Conservation (phyloP, 306 rosid genomes). For the Vigna mungo region DNA sequence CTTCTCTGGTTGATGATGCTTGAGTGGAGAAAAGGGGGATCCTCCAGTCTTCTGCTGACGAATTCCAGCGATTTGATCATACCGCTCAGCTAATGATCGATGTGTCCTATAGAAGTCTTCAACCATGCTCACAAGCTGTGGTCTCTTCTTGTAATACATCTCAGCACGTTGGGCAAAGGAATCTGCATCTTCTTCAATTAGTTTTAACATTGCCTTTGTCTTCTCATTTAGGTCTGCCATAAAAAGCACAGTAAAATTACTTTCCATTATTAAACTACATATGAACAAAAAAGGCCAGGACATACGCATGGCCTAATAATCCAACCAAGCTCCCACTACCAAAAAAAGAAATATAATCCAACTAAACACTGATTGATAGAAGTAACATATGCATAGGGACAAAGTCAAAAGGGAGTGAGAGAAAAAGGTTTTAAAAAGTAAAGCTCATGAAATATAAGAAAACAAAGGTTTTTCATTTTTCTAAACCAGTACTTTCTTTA, state of each 20-base stretch:
- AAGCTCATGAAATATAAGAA: slow-evolving; percentile 6
- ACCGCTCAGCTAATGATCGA: slow-evolving; percentile 74
- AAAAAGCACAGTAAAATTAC: slow-evolving; percentile 19
- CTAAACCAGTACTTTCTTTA: slow-evolving; percentile 4
- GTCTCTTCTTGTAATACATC: slow-evolving; percentile 91
- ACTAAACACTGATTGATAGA: neutral
- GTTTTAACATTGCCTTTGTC: slow-evolving; percentile 69
- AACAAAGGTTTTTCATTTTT: slow-evolving; percentile 41
- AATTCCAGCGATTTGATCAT: slow-evolving; percentile 64
- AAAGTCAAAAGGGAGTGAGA: slow-evolving; percentile 22
- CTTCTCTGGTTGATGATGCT: slow-evolving; percentile 54
- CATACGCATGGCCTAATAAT: neutral
- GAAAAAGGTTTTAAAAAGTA: slow-evolving; percentile 37
- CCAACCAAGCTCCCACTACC: neutral
- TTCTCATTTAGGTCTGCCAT: slow-evolving; percentile 74
- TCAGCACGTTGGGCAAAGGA: slow-evolving; percentile 90
- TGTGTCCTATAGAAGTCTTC: slow-evolving; percentile 84
- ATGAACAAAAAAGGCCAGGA: slow-evolving; percentile 13
- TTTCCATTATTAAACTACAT: neutral
- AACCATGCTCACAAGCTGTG: slow-evolving; percentile 81
- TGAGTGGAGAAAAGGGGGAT: slow-evolving; percentile 62
- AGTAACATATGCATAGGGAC: slow-evolving; percentile 40
- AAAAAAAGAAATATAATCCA: too few species aligned
- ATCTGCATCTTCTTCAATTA: slow-evolving; percentile 87
- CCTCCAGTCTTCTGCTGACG: slow-evolving; percentile 54